Conservation (phyloP, 306 rosid genomes). For the Astragalus membranaceus region DNA sequence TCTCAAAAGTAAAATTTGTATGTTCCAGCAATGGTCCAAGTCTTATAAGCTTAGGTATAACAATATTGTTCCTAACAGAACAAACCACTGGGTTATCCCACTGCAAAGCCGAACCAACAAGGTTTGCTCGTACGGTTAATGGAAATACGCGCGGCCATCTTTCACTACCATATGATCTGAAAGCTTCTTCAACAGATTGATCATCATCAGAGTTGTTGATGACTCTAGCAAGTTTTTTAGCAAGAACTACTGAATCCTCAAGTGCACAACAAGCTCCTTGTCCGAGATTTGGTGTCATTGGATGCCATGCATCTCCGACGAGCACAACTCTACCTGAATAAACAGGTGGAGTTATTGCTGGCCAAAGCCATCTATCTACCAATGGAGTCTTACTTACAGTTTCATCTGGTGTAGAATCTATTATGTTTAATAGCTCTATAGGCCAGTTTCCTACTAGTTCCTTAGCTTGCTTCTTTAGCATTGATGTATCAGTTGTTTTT, state of each 20-base stretch:
- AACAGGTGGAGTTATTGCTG: conserved; percentile 53
- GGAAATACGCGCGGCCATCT: conserved; percentile 80
- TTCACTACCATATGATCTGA: conserved; percentile 53
- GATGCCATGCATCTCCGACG: conserved; percentile 97
- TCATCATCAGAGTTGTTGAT: conserved; percentile 40
- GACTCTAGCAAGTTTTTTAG: conserved; percentile 61
- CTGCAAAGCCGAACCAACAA: conserved; percentile 68
- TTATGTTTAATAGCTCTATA: conserved; percentile 36
- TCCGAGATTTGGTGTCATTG: conserved; percentile 95
- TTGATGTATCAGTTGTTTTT: conserved; percentile 41
- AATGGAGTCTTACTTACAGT: conserved; percentile 60
- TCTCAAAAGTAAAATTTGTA: conserved; percentile 58
- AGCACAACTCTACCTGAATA: conserved; percentile 65
- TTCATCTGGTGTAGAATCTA: conserved; percentile 64
- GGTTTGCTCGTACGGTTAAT: conserved; percentile 64
- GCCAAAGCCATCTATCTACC: conserved; percentile 92
- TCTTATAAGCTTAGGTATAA: conserved; percentile 66
- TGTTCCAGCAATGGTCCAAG: conserved; percentile 73
- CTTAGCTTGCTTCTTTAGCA: conserved; percentile 61
- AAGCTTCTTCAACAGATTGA: conserved; percentile 46
- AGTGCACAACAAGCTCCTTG: conserved; percentile 97
- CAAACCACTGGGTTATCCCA: conserved; percentile 72
- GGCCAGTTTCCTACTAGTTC: conserved; percentile 62
- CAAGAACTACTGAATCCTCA: conserved; percentile 67
- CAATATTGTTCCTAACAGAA: conserved; percentile 57